Base-by-base conservation (phyloP, 2,329 filamentous ascomycete species). In the Scytalidium lignicola region DNA sequence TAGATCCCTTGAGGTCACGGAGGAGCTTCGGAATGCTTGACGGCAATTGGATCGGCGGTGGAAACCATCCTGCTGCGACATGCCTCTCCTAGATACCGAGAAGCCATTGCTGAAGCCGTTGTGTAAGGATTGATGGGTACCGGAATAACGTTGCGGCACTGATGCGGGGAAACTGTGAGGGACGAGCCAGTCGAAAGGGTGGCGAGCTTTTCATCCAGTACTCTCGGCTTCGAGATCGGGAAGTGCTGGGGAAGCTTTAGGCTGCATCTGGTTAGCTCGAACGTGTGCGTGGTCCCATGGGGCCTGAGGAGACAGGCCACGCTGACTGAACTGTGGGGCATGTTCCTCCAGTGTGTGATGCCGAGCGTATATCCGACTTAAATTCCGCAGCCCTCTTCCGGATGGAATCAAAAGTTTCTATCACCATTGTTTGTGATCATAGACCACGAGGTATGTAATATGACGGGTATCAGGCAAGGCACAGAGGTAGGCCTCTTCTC, bases 1-100 rank as follows among this genome's bases (percentile, higher is more conserved):
- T 37, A 37, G 10, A 4, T 17, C 15, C 15, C 5, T 21, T 20
- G 5, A 20, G 20, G 10, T 29, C 20, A 48, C 44, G 50, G 41
- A 54, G 40, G 47, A 49, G 28, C 21, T 48, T 56, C 54, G 51
- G 51, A 28, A 37, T 48, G 41, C 23, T 45, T 13, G 44, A 58
- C 55, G 57, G 57, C 55, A 59, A 46, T 53, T 59, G 20, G 28
- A 13, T 48, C 51, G 49, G 55, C 23, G 51, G 39, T 44, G 22
- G 47, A 18, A 23, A 22, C 41, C 18, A 39, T 47, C 42, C 19
- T 17, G 22, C 45, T 52, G 49, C 21, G 29, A 43, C 44, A 48
- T 54, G 51, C 49, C 50, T 49, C 44, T 44, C n/a, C 32, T n/a
- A 37, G 15, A n/a, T 37, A 37, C 32, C 32, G 32, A 37, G 32